A percentile compares a stretch with the other conserved stretches of the same genome.
phyloP scores from a whole-genome alignment of 2,329 filamentous ascomycete species.

The Cercospora beticola region DNA sequence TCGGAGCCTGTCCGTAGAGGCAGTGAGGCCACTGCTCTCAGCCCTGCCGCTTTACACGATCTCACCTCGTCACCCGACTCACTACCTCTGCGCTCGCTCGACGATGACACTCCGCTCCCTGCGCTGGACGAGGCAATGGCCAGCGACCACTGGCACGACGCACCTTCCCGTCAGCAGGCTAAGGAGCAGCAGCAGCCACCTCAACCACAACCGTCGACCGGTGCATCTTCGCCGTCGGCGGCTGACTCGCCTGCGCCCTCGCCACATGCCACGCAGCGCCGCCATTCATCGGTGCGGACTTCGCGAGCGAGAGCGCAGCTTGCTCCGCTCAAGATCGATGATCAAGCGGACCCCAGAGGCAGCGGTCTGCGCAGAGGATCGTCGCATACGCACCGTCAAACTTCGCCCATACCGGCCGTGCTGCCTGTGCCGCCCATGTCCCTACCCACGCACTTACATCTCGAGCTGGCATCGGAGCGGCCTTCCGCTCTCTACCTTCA shows the following conservation, averaged over 20 bases:
- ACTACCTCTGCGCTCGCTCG: conserved; percentile 23
- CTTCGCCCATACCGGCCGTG: conserved; percentile 51
- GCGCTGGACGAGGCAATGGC: conserved; percentile 11
- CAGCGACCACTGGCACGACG: not conserved
- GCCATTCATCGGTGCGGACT: conserved; percentile 18
- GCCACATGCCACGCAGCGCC: conserved; percentile 12
- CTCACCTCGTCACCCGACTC: conserved; percentile 27
- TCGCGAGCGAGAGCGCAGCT: conserved; percentile 22
- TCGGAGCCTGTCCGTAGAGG: conserved; percentile 13
- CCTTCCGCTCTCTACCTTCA: conserved; percentile 65
- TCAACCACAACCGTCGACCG: not conserved
- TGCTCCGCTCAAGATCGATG: conserved; percentile 29
- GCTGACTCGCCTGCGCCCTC: not conserved
- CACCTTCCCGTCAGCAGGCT: not conserved
- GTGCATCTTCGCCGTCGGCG: conserved; percentile 7
- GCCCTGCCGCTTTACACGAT: conserved; percentile 21
- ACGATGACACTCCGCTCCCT: conserved; percentile 17
- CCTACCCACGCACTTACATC: conserved; percentile 64
- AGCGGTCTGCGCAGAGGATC: conserved; percentile 19
- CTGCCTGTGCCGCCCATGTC: conserved; percentile 63
- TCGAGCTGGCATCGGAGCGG: conserved; percentile 61
- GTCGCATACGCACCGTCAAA: conserved; percentile 27
- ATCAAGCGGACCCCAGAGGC: conserved; percentile 18
- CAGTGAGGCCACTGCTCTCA: conserved; percentile 23
- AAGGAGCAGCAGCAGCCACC: not conserved